A percentile compares a stretch with the other conserved stretches of the same genome.
These are phyloP conservation scores for Diplotaxis tenuifolia DNA, from an alignment of 345 rosid species.

Conservation along the genomic window DNA sequence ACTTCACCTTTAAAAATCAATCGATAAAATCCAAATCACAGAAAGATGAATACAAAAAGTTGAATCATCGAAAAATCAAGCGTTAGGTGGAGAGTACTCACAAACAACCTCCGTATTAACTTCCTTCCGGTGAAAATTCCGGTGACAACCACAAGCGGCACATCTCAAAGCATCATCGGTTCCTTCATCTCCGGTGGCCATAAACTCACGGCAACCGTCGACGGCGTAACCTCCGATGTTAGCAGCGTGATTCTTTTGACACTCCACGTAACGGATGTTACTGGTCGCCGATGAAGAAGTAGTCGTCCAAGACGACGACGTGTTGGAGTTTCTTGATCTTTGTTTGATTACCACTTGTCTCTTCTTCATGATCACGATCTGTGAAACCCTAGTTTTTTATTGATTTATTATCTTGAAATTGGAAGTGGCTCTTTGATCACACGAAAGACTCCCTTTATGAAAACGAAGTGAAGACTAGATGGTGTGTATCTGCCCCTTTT, in stretches of 20 bases:
- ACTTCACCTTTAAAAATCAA: constrained; percentile 24
- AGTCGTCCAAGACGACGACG: constrained; percentile 34
- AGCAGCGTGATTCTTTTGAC: constrained; percentile 76
- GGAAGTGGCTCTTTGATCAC: neutral
- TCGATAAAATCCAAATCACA: constrained; percentile 21
- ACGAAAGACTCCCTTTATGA: neutral
- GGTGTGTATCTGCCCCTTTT: neutral
- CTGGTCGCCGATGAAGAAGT: constrained; percentile 36
- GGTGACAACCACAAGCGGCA: constrained; percentile 78
- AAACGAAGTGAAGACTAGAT: neutral
- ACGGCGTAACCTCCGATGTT: constrained; percentile 73
- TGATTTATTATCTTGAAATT: neutral
- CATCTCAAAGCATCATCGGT: constrained; percentile 47
- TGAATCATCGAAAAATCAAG: constrained; percentile 14
- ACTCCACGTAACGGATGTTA: constrained; percentile 53
- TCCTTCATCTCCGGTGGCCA: constrained; percentile 56
- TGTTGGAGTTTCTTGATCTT: constrained; percentile 39
- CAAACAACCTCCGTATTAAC: constrained; percentile 58
- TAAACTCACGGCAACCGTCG: constrained; percentile 80
- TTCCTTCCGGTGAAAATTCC: constrained; percentile 70
- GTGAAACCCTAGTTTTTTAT: neutral
- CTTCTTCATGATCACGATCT: constrained; percentile 47
- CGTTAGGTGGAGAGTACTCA: constrained; percentile 63
- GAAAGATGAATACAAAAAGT: neutral
- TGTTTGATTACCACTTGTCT: constrained; percentile 47